phyloP scores from a whole-genome alignment of 2,329 filamentous ascomycete species.

The Microcyclospora pomicola region DNA sequence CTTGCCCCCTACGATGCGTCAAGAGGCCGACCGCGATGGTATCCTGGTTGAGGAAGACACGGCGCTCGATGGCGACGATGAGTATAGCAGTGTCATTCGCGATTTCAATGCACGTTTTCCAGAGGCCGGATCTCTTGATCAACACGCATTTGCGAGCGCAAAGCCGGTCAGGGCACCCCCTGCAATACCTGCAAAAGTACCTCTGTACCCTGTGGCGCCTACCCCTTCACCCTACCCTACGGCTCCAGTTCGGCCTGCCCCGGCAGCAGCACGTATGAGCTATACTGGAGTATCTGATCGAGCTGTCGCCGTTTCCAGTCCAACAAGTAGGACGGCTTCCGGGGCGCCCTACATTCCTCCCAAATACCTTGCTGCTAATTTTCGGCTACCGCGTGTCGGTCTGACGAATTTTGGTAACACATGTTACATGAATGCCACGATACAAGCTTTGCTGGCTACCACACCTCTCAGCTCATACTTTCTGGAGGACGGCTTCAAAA shows the following conservation, averaged over 20 bases:
- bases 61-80: conserved; percentile 18
- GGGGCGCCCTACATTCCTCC: conserved; percentile 32
- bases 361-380: conserved; percentile 29
- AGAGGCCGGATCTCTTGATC: conserved; percentile 46
- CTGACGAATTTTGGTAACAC: conserved; percentile 68
- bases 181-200: conserved; percentile 13
- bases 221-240: conserved; percentile 37
- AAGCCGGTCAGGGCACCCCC: conserved; percentile 21
- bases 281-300: conserved; percentile 69
- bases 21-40: conserved; percentile 17
- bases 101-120: conserved; percentile 77
- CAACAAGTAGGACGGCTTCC: conserved; percentile 20
- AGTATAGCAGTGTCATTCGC: conserved; percentile 42
- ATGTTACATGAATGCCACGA: conserved; percentile 84
- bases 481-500: conserved; percentile 47
- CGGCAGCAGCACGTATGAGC: conserved; percentile 46
- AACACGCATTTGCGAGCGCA: conserved; percentile 40
- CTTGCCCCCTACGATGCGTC: conserved; percentile 16
- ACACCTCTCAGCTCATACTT: conserved; percentile 48
- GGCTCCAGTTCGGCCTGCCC: conserved; percentile 44
- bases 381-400: conserved; percentile 50
- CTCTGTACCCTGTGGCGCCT: conserved; percentile 19
- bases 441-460: conserved; percentile 72
- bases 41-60: conserved; percentile 5
- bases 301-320: conserved; percentile 21